Percentiles rank a stretch among this genome's conserved stretches.
Evolutionary conservation across 371 early-diverging fungal genomes (phyloP).

Genomic region (Coemansia sp.): DNA sequence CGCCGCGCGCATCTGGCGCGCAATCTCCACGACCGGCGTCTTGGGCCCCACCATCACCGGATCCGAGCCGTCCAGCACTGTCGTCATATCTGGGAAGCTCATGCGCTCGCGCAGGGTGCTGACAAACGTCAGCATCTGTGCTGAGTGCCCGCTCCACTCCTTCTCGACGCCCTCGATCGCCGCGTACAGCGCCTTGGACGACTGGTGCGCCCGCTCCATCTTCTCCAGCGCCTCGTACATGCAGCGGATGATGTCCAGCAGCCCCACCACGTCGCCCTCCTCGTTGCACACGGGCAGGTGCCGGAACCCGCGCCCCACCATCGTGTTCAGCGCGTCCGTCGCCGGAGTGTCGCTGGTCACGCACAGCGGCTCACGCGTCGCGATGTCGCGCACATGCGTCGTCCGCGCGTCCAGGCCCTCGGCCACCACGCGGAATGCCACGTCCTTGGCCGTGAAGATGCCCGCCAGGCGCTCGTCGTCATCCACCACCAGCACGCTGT

Average conservation of each 20-base stretch:
- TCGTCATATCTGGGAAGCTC: constrained; percentile 83
- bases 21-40: constrained; percentile 87
- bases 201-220: constrained; percentile 90
- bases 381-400: constrained; percentile 81
- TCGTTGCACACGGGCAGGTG: constrained; percentile 95
- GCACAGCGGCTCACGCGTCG: constrained; percentile 89
- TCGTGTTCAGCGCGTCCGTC: constrained; percentile 91
- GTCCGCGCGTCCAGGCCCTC: constrained; percentile 76
- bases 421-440: constrained; percentile 82
- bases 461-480: constrained; percentile 88
- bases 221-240: constrained; percentile 92
- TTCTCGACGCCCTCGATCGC: constrained; percentile 90
- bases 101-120: constrained; percentile 72
- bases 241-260: constrained; percentile 94
- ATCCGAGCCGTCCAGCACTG: constrained; percentile 70
- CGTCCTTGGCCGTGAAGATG: constrained; percentile 87
- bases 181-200: constrained; percentile 59
- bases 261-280: constrained; percentile 88
- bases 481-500: constrained; percentile 91
- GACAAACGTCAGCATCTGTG: constrained; percentile 66
- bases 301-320: constrained; percentile 91
- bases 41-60: constrained; percentile 76
- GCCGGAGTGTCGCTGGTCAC: constrained; percentile 77
- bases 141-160: constrained; percentile 68
- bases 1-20: constrained; percentile 79